Evolutionary conservation across 768 basidiomycete genomes (phyloP), one percentile per base, ranked within the genome.

Genomic region (Amanita subjunquillea): DNA sequence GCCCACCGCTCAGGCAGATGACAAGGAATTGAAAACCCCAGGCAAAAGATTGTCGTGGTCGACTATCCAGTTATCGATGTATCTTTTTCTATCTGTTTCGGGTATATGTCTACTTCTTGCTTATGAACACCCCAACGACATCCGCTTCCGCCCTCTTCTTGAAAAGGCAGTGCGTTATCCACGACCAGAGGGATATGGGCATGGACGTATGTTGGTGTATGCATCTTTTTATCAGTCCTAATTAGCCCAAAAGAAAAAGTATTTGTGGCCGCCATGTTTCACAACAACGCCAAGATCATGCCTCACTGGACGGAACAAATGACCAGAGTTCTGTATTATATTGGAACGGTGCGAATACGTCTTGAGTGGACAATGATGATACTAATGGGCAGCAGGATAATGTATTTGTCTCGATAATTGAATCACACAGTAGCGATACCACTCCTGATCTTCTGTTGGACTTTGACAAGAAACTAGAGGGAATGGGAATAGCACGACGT

Each of bases 61-160:
- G 53, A 23, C 44, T 41, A 15, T 54, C 22, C 46, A 36, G 2
- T 34, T 56, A 4, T 29, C 23, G 20, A 41, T 32, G 8, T 56
- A 54, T 20, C 30, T 54, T 29, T 47, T 52, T 15, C 20, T 54
- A 23, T 5, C 38, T 22, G 38, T 32, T 10, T 43, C 22, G 27
- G 55, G 55, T 30, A 13, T 56, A 23, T 53, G 32, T 13, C 12
- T 54, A 22, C 53, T 53, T 30, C 39, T n/a, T 12, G 42, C 53
- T 38, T 63, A 66, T 54, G 65, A 63, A 43, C 59, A 63, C 34
- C 59, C 59, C 10, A 48, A 54, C 40, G 63, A 64, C 53, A 45
- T 65, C 27, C 63, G 62, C 12, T 62, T 54, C 38, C 59, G 62
- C 2, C 55, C 61, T 17, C 56, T 53, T 4, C 51, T 66, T 25